Conservation (phyloP, 2,329 filamentous ascomycete genomes). For the Zasmidium angulare region DNA sequence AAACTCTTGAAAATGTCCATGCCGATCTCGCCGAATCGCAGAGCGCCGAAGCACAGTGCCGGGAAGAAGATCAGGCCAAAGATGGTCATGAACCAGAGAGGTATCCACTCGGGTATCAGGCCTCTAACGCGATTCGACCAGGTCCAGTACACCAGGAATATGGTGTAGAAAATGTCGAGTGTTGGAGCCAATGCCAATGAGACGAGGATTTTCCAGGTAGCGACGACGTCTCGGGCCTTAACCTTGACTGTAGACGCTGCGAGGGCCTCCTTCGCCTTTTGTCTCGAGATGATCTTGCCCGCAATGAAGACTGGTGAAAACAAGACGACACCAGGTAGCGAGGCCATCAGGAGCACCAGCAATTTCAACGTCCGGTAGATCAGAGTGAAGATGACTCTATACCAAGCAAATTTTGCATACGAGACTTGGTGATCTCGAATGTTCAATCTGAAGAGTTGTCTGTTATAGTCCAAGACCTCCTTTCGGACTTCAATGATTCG, state of each 20-base stretch:
- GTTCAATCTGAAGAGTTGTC: constrained; percentile 78
- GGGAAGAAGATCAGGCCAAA: constrained; percentile 80
- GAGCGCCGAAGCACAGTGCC: constrained; percentile 83
- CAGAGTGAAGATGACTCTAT: constrained; percentile 72
- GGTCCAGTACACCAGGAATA: constrained; percentile 72
- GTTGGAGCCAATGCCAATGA: constrained; percentile 78
- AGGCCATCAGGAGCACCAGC: constrained; percentile 71
- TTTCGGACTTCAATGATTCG: constrained; percentile 74
- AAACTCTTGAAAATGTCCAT: constrained; percentile 98
- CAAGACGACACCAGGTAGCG: constrained; percentile 80
- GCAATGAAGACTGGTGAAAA: constrained; percentile 87
- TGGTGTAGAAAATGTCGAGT: constrained; percentile 79
- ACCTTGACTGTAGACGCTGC: constrained; percentile 87
- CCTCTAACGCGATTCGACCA: constrained; percentile 81
- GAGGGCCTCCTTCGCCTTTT: constrained; percentile 79
- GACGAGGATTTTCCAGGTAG: constrained; percentile 92
- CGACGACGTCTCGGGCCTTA: constrained; percentile 83
- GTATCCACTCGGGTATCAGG: constrained; percentile 75
- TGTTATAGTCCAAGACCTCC: constrained; percentile 81
- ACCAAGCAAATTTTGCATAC: constrained; percentile 79
- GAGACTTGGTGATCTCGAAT: constrained; percentile 93
- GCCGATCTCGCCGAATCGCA: constrained; percentile 94
- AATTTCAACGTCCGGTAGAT: constrained; percentile 81
- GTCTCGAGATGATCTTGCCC: constrained; percentile 76
- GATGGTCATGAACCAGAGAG: constrained; percentile 73